Percentiles rank a stretch among this genome's conserved stretches.
Conservation (phyloP, 2,329 filamentous ascomycete species). For the Cytospora piceicola region DNA sequence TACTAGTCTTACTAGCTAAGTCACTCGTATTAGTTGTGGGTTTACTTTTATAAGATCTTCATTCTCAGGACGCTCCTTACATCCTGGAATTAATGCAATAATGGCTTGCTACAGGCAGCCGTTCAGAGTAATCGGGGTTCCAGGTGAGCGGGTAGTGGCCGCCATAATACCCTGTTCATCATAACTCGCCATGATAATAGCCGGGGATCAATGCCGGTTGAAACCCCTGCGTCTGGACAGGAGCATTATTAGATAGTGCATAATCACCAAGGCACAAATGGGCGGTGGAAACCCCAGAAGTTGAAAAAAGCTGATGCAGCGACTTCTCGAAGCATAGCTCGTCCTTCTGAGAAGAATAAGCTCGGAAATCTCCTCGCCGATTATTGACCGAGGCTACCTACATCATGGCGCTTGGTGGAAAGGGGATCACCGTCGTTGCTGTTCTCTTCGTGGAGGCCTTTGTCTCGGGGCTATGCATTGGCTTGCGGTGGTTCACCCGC, state of each 20-base stretch:
- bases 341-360: not conserved
- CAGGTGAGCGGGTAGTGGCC: not conserved
- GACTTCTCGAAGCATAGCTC: not conserved
- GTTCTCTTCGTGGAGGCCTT: constrained; percentile 1
- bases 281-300: not conserved
- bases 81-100: not conserved
- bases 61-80: not conserved
- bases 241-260: not conserved
- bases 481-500: constrained; percentile 16
- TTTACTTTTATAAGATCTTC: no score
- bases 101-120: not conserved
- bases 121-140: not conserved
- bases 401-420: constrained; percentile 16
- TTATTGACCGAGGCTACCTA: not conserved
- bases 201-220: not conserved
- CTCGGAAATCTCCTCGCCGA: not conserved
- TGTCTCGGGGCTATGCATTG: constrained; percentile 6
- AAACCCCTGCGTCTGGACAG: not conserved
- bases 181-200: not conserved
- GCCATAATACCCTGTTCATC: not conserved
- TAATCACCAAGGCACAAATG: not conserved
- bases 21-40: no score
- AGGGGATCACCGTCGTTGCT: constrained; percentile 7
- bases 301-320: not conserved
- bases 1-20: no score